These are phyloP conservation scores for Leishmania braziliensis DNA, from an alignment of 208 protist species.

Conservation along the genomic window DNA sequence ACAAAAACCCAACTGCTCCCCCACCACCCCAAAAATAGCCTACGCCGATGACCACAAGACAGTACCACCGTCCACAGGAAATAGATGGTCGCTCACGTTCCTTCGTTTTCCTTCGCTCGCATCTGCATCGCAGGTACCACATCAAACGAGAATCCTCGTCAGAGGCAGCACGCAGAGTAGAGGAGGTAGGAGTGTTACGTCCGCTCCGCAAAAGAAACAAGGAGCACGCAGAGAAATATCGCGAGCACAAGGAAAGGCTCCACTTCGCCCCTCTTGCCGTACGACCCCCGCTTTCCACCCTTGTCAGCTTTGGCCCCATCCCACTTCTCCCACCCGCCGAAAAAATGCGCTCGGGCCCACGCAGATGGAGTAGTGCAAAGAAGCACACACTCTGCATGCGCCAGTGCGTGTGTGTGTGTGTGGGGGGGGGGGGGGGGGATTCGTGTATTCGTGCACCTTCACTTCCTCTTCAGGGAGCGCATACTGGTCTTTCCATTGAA, in stretches of 20 bases:
- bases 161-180: not conserved
- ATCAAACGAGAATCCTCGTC: not conserved
- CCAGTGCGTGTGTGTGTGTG: not conserved
- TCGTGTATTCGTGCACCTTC: not conserved
- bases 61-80: not conserved
- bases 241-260: not conserved
- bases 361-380: not conserved
- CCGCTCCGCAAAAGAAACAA: not conserved
- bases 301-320: not conserved
- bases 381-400: no score
- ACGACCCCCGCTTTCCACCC: not conserved
- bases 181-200: not conserved
- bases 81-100: not conserved
- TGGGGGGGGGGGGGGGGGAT: no score
- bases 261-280: not conserved
- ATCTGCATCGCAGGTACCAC: not conserved
- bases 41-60: not conserved
- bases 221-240: not conserved
- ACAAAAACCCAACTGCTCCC: not conserved
- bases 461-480: slow-evolving; percentile 67
- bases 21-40: not conserved
- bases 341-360: no score
- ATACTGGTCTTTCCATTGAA: slow-evolving; percentile 92
- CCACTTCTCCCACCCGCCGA: not conserved
- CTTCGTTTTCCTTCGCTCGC: no score